Conservation (phyloP, 371 early-diverging fungal species). For the Rhizomucor miehei region DNA sequence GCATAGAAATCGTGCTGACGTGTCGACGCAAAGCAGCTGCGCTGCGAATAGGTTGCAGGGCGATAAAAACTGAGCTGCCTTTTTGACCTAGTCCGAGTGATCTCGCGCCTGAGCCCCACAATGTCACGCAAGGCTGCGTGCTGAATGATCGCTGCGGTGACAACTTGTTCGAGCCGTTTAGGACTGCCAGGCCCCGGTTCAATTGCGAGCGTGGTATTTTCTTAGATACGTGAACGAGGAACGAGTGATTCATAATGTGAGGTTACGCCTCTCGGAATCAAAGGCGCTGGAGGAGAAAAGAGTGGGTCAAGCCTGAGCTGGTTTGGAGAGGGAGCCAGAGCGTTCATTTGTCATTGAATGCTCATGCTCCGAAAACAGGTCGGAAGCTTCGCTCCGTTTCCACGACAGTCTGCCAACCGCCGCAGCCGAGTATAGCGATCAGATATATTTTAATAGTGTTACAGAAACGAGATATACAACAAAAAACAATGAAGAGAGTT, state of each 20-base stretch:
- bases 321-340: background rate
- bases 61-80: constrained; percentile 26
- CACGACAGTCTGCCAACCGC: too few species aligned
- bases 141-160: constrained; percentile 27
- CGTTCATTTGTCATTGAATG: too few species aligned
- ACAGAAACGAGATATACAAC: too few species aligned
- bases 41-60: constrained; percentile 33
- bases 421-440: too few species aligned
- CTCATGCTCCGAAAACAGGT: too few species aligned
- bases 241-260: constrained; percentile 18
- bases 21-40: constrained; percentile 24
- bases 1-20: constrained; percentile 12
- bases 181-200: constrained; percentile 31
- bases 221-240: constrained; percentile 50
- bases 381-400: too few species aligned
- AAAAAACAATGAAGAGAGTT: too few species aligned
- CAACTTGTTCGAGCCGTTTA: constrained; percentile 11
- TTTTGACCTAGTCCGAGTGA: constrained; percentile 17
- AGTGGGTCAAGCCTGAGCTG: background rate
- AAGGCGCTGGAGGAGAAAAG: background rate
- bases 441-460: too few species aligned
- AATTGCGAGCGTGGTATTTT: constrained; percentile 46
- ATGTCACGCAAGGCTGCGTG: constrained; percentile 26
- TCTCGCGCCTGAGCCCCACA: constrained; percentile 36
- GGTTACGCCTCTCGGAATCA: background rate